Base-by-base conservation (phyloP, 768 basidiomycete genomes). In the Suillus fuscotomentosus region DNA sequence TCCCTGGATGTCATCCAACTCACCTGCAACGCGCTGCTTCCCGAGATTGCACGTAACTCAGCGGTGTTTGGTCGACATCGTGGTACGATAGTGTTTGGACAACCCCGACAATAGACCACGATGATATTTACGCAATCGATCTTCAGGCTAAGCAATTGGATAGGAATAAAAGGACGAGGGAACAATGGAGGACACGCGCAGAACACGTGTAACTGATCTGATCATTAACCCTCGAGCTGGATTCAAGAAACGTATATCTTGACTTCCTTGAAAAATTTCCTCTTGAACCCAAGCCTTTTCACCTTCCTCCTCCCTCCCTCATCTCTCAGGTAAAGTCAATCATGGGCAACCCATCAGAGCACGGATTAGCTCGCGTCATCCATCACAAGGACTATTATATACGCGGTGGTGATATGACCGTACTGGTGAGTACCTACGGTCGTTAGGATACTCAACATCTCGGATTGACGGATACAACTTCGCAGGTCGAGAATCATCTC, bases 331-430 rank as follows among this genome's bases (percentile, higher is more conserved):
- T 57, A 59, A 48, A 56, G 41, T 71, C 67, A 3, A 54, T 74
- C 70, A 77, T 76, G 75, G 66, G 61, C 45, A 60, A 65, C 9
- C 55, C 70, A 38, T 67, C 66, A 39, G 73, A 74, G 27, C 70
- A 72, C 14, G 75, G 75, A 14, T 62, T 76, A 1, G 72, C 73
- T 13, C 75, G 75, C 38, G 72, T 76, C 61, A 73, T 77, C 5
- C 75, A 75, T 43, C 75, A 77, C 72, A 76, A 77, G 60, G 76
- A 77, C 60, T 90, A 84, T 68, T 89, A 88, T 65, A 72, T 91
- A 31, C 76, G 77, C 42, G 82, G 83, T 0, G 89, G 83, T 5
- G 88, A 91, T 72, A 69, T 89, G 24, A 82, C 80, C 24, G 80
- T 89, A 66, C 66, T 86, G 59, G 88, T 88, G 66, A 65, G 84